Evolutionary conservation across 106 monocot genomes (phyloP), one percentile per base, ranked within the genome.

Genomic region (Platanthera zijinensis): DNA sequence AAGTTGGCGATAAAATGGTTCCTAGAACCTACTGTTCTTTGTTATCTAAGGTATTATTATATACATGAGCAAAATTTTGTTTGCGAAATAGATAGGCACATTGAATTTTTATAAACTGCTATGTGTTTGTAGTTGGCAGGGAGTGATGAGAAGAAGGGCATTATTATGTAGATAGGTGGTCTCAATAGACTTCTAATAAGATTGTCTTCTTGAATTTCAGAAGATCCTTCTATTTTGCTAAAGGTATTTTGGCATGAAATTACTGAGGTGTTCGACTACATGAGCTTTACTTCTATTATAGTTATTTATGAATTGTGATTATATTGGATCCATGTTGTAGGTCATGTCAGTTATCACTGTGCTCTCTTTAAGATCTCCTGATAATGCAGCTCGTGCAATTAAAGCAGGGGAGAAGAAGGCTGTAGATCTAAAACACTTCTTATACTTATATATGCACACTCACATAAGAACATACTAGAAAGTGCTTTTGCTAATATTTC

Each of bases 341-440:
- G 82, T 93, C 64, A 93, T 97, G 89, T 80, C 85, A 32, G 82
- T 93, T 51, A 84, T 97, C 50, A 77, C 83, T 71, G 77, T 84
- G 9, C 83, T 97, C 28, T 91, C 96, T 52, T 52, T 97, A 49
- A 87, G 96, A 77, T 89, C 86, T 13, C 92, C 96, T 69, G 91
- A 89, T 57, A 89, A 97, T 88, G 96, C 96, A 74, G 91, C 93
- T 14, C 83, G 77, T 74, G 93, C n/a, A n/a, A n/a, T n/a, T n/a
- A n/a, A n/a, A n/a, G n/a, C n/a, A n/a, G n/a, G n/a, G n/a, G n/a
- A n/a, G n/a, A n/a, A n/a, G n/a, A n/a, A n/a, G n/a, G n/a, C n/a
- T n/a, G n/a, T n/a, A n/a, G n/a, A n/a, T n/a, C 25, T 25, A 25
- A 25, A 25, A 25, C 25, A 25, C 25, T 25, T 25, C 25, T 25